These are phyloP conservation scores for Penicillium sp. DNA, from an alignment of 2,329 filamentous ascomycete species.

Conservation along the genomic window DNA sequence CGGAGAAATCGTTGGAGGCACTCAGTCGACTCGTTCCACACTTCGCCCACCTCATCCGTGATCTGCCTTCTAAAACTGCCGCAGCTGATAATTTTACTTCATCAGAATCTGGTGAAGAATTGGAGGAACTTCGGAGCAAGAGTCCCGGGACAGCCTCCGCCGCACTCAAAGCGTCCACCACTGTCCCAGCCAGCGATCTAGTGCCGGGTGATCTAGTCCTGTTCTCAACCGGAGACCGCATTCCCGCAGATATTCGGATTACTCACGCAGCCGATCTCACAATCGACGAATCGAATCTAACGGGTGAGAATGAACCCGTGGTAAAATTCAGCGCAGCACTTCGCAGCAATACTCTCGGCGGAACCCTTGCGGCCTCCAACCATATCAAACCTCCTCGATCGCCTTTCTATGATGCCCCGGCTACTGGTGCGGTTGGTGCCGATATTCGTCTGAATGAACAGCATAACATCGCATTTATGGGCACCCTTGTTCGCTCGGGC, in stretches of 20 bases:
- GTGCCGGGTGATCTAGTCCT: constrained; percentile 92
- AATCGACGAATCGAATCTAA: constrained; percentile 96
- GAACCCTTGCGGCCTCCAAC: constrained; percentile 38
- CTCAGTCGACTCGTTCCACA: constrained; percentile 93
- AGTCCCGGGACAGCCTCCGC: constrained; percentile 62
- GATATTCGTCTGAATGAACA: constrained; percentile 73
- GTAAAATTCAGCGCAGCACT: constrained; percentile 72
- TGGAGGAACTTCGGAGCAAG: constrained; percentile 53
- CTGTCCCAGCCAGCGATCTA: constrained; percentile 82
- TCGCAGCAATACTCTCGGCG: constrained; percentile 32
- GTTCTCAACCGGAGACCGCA: constrained; percentile 94
- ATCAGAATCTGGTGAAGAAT: constrained; percentile 39
- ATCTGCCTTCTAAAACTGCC: constrained; percentile 36
- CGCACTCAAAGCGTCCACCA: constrained; percentile 75
- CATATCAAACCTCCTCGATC: constrained; percentile 50
- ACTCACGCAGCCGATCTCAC: constrained; percentile 87
- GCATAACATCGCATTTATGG: constrained; percentile 97
- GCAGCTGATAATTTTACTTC: constrained; percentile 26
- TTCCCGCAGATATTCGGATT: constrained; percentile 93
- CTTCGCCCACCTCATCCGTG: constrained; percentile 89
- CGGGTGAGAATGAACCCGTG: constrained; percentile 94
- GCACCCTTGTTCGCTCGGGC: constrained; percentile 90
- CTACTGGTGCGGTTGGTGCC: constrained; percentile 62
- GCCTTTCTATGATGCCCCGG: constrained; percentile 63
- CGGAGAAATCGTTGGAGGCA: constrained; percentile 95